A percentile compares a stretch with the other conserved stretches of the same genome.
Evolutionary conservation across 495 filamentous ascomycete genomes (phyloP).

Genomic region (Lindgomyces ingoldianus): DNA sequence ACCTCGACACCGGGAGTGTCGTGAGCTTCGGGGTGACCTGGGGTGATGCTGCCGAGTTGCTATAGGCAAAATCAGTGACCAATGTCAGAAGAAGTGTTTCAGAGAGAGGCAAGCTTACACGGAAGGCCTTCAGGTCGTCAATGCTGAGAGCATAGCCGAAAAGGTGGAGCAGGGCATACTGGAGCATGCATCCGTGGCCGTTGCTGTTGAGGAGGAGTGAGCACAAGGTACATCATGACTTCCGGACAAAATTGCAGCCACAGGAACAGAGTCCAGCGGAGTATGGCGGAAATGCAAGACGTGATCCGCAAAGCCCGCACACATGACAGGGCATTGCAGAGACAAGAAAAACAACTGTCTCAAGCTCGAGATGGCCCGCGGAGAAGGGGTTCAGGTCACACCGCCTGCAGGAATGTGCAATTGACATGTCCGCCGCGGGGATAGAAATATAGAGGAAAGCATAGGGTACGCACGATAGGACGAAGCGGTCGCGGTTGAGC

Average conservation of each 20-base stretch:
- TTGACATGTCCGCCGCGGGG: background rate
- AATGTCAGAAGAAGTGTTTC: constrained; percentile 12
- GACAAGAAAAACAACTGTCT: constrained; percentile 26
- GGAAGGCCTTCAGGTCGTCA: constrained; percentile 93
- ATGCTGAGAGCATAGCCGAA: constrained; percentile 85
- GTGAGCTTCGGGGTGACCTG: constrained; percentile 94
- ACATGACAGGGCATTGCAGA: constrained; percentile 4
- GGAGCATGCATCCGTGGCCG: constrained; percentile 98
- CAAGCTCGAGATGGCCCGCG: constrained; percentile 12
- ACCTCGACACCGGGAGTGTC: constrained; percentile 97
- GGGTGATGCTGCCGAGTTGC: constrained; percentile 88
- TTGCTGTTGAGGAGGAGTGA: constrained; percentile 61
- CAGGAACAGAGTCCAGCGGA: background rate
- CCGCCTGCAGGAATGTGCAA: background rate
- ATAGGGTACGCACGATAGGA: constrained; percentile 84
- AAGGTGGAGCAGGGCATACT: constrained; percentile 96
- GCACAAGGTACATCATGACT: background rate
- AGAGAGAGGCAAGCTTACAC: constrained; percentile 62
- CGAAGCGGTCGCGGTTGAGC: constrained; percentile 96
- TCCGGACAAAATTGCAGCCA: background rate
- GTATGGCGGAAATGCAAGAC: constrained; percentile 27
- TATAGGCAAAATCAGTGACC: constrained; percentile 41
- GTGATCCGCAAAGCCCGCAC: background rate
- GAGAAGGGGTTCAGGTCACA: constrained; percentile 25
- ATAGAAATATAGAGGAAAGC: constrained; percentile 3